phyloP scores from a whole-genome alignment of 2,329 filamentous ascomycete genomes.

The Aspergillus alliaceus region DNA sequence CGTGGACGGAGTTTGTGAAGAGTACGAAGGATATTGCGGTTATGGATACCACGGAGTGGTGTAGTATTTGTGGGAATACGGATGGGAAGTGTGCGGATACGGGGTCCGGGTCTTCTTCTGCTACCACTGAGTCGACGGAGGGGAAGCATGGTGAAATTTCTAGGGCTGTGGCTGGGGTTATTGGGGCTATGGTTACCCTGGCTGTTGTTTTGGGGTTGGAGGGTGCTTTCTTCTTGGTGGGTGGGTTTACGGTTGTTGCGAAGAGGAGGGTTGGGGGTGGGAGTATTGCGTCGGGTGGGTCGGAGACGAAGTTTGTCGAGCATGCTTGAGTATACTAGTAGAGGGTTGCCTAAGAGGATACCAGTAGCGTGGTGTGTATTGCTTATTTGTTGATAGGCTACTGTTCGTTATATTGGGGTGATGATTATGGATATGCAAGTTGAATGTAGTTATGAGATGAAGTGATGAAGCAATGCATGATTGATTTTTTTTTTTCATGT shows the following conservation, averaged over 20 bases:
- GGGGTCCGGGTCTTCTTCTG: conserved; percentile 27
- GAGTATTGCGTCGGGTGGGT: conserved; percentile 13
- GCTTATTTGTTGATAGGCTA: neutral
- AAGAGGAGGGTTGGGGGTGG: conserved; percentile 41
- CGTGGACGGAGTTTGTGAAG: conserved; percentile 67
- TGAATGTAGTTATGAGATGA: neutral
- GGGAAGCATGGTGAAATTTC: conserved; percentile 55
- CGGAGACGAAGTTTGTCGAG: conserved; percentile 18
- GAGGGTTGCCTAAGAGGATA: neutral
- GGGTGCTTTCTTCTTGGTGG: conserved; percentile 54
- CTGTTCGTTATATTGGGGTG: neutral
- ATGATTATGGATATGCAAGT: neutral
- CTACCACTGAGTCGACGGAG: conserved; percentile 19
- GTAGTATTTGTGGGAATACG: conserved; percentile 70
- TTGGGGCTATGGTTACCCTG: conserved; percentile 69
- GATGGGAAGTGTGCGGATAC: conserved; percentile 61
- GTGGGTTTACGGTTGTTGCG: conserved; percentile 59
- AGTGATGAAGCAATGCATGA: neutral
- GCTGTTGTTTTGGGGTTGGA: conserved; percentile 62
- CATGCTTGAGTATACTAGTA: neutral
- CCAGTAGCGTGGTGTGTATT: no score
- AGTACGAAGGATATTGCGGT: conserved; percentile 68
- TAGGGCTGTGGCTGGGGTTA: conserved; percentile 74
- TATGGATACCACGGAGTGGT: conserved; percentile 68
- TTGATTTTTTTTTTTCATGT: neutral